phyloP scores from a whole-genome alignment of 2,329 filamentous ascomycete genomes.

The Talaromyces verruculosus region DNA sequence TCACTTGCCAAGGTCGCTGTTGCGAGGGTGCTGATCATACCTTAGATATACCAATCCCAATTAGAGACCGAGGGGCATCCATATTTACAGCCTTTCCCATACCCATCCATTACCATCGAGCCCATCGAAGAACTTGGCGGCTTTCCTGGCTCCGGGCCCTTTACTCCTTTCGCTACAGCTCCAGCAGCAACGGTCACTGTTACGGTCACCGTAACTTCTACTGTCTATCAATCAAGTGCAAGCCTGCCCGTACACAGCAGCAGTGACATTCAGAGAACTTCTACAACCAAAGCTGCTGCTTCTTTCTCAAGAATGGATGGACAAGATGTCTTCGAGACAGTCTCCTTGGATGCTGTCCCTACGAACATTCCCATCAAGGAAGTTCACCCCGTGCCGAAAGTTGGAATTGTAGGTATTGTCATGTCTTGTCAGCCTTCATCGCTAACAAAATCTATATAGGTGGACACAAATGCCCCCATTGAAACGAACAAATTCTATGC shows the following conservation, averaged over 20 bases:
- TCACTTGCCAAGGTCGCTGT: background rate
- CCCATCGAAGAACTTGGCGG: background rate
- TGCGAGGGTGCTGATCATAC: background rate
- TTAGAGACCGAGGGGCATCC: slow-evolving; percentile 36
- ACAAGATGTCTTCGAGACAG: slow-evolving; percentile 46
- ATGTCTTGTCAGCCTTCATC: background rate
- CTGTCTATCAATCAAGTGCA: background rate
- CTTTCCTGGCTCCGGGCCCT: slow-evolving; percentile 1
- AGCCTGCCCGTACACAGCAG: background rate
- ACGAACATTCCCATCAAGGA: slow-evolving; percentile 38
- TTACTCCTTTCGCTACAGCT: background rate
- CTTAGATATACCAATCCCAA: slow-evolving; percentile 34
- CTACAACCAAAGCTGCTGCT: background rate
- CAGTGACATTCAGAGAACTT: background rate
- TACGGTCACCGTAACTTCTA: slow-evolving; percentile 8
- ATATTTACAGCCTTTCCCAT: slow-evolving; percentile 18
- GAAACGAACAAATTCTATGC: slow-evolving; percentile 64
- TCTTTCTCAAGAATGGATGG: slow-evolving; percentile 30
- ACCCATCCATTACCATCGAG: background rate
- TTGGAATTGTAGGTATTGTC: slow-evolving; percentile 38
- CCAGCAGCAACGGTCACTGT: slow-evolving; percentile 11
- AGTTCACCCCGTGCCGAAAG: slow-evolving; percentile 46
- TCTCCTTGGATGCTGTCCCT: slow-evolving; percentile 41
- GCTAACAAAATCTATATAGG: slow-evolving; percentile 28
- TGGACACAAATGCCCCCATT: slow-evolving; percentile 37